These are phyloP conservation scores for Debaryomyces udenii DNA, from an alignment of 1,139 yeast genomes.

Conservation along the genomic window DNA sequence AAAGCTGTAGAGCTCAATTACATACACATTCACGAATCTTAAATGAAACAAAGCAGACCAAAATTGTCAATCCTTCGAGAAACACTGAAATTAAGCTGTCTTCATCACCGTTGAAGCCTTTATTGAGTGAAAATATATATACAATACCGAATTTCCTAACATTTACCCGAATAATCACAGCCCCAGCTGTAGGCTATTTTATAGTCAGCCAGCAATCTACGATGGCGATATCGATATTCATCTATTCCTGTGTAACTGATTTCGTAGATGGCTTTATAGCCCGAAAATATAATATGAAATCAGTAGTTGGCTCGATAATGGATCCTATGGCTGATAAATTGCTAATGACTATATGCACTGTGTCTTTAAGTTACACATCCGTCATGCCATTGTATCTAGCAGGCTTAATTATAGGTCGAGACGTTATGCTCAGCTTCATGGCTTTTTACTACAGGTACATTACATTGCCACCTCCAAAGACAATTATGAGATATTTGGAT, in stretches of 20 bases:
- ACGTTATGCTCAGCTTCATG: constrained; percentile 71
- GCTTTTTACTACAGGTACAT: constrained; percentile 74
- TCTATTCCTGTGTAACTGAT: constrained; percentile 88
- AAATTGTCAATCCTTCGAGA: background rate
- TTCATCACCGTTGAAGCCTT: constrained; percentile 4
- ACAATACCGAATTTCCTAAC: constrained; percentile 88
- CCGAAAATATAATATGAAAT: constrained; percentile 70
- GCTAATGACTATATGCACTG: constrained; percentile 83
- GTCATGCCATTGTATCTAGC: constrained; percentile 74
- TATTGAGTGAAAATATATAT: constrained; percentile 55
- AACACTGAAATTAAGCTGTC: background rate
- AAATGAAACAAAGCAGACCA: constrained; percentile 1
- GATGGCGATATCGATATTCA: constrained; percentile 71
- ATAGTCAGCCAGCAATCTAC: constrained; percentile 63
- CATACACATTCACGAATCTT: constrained; percentile 1
- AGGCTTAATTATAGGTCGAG: constrained; percentile 79
- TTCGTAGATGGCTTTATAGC: constrained; percentile 92
- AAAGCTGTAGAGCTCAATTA: background rate
- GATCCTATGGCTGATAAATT: constrained; percentile 97
- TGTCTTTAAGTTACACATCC: constrained; percentile 69
- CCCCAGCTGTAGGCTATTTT: constrained; percentile 84
- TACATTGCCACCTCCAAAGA: constrained; percentile 77
- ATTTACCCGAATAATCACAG: constrained; percentile 69
- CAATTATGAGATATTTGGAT: constrained; percentile 66
- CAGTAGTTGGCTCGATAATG: constrained; percentile 85